These are phyloP conservation scores for Ophiocordyceps camponoti-leonardi DNA, from an alignment of 2,329 filamentous ascomycete species.

Conservation along the genomic window DNA sequence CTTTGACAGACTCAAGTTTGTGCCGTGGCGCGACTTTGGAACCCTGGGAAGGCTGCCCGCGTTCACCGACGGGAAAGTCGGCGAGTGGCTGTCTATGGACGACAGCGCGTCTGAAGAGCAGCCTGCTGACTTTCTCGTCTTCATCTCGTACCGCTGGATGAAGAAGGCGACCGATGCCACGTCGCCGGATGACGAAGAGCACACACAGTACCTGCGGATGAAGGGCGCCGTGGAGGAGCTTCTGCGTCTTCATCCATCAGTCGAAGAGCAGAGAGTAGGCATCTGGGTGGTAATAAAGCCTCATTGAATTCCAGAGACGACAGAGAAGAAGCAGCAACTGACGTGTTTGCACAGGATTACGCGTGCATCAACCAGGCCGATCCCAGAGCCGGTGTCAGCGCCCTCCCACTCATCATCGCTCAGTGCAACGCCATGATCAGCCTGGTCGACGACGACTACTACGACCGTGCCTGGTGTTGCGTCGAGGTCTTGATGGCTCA, in stretches of 20 bases:
- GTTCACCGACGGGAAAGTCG: conserved; percentile 3
- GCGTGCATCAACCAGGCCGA: conserved; percentile 20
- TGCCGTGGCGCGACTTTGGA: conserved; percentile 12
- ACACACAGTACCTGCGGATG: conserved; percentile 16
- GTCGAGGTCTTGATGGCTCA: conserved; percentile 17
- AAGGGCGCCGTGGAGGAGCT: conserved; percentile 11
- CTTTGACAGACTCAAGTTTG: conserved; percentile 12
- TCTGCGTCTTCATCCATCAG: conserved; percentile 7
- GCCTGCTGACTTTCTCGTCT: conserved; percentile 11
- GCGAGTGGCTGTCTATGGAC: not conserved
- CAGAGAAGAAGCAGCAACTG: not conserved
- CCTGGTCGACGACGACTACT: conserved; percentile 16
- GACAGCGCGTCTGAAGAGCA: not conserved
- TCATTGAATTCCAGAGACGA: not conserved
- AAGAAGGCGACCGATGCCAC: conserved; percentile 3
- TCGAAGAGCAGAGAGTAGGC: conserved; percentile 7
- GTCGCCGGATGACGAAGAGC: conserved; percentile 11
- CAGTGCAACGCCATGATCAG: conserved; percentile 23
- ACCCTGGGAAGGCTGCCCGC: conserved; percentile 9
- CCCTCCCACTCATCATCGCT: conserved; percentile 18
- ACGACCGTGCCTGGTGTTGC: conserved; percentile 19
- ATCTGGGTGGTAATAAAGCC: conserved; percentile 12
- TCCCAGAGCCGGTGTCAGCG: conserved; percentile 12
- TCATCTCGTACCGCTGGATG: conserved; percentile 19
- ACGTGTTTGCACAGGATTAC: conserved; percentile 11